Conservation (phyloP, 2,329 filamentous ascomycete species). For the Periconia sp. region DNA sequence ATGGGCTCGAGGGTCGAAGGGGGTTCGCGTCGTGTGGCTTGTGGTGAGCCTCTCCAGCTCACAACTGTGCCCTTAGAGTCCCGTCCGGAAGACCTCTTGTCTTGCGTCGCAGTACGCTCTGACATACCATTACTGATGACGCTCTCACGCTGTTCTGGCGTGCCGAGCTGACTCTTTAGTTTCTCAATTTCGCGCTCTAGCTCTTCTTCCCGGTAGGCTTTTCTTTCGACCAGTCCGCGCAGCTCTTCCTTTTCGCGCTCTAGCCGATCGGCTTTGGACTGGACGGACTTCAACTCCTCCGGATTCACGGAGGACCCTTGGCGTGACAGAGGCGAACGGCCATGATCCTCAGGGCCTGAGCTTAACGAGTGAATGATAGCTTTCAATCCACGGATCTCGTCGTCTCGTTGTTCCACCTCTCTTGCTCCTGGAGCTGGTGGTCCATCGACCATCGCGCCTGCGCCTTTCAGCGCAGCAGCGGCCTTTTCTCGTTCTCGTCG, state of each 20-base stretch:
- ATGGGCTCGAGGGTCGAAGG: slow-evolving; percentile 67
- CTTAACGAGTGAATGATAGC: slow-evolving; percentile 97
- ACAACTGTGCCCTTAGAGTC: slow-evolving; percentile 72
- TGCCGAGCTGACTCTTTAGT: slow-evolving; percentile 50
- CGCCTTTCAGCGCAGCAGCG: slow-evolving; percentile 64
- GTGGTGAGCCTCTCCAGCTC: slow-evolving; percentile 55
- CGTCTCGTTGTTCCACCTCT: slow-evolving; percentile 91
- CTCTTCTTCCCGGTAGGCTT: slow-evolving; percentile 78
- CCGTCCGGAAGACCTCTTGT: slow-evolving; percentile 64
- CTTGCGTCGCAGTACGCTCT: slow-evolving; percentile 53
- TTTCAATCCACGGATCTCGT: slow-evolving; percentile 95
- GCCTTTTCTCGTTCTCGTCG: slow-evolving; percentile 87
- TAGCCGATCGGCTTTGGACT: slow-evolving; percentile 69
- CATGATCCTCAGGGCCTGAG: slow-evolving; percentile 64
- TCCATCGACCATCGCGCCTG: slow-evolving; percentile 53
- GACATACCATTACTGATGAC: slow-evolving; percentile 59
- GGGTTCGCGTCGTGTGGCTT: slow-evolving; percentile 33
- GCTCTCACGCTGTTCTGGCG: slow-evolving; percentile 57
- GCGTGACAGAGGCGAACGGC: slow-evolving; percentile 38
- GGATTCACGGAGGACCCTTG: slow-evolving; percentile 33
- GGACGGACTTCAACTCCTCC: slow-evolving; percentile 63
- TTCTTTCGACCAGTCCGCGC: slow-evolving; percentile 73
- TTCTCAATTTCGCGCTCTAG: slow-evolving; percentile 80
- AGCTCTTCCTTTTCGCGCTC: slow-evolving; percentile 83
- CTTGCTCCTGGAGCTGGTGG: slow-evolving; percentile 59